Evolutionary conservation across 352 stramenopile genomes (phyloP), one percentile per base, ranked within the genome.

Genomic region (Pythium folliculosum): DNA sequence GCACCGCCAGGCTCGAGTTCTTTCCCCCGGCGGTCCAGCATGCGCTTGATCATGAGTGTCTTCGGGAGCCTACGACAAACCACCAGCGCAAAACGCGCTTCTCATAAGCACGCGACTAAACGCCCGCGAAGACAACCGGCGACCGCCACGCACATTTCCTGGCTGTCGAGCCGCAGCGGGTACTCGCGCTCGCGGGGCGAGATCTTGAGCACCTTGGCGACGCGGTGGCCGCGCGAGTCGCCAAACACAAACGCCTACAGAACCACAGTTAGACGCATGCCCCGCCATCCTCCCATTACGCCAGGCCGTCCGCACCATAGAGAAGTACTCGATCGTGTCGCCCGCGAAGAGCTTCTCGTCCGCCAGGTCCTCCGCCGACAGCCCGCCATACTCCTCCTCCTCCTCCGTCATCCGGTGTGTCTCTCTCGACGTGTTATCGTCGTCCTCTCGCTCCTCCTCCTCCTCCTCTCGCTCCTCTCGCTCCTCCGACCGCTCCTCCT

Each of bases 261-360:
- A 32, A 47, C 17, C 17, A 16, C 6, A 3, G 14, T 47, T n/a
- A 47, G 40, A 47, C 40, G 5, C 14, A 3, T 7, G 40, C 12
- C 1, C 40, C 40, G 1, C 12, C 14, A 47, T 47, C 40, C 40
- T 13, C 12, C 6, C 17, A 13, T n/a, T n/a, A 5, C 1, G 40
- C 17, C 12, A 14, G 4, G 2, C 35, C 8, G 8, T 40, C 8
- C 35, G 21, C 27, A 65, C 67, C 81, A 92, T 91, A 32, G 82
- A 91, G 68, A 76, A 92, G 72, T 92, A 92, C 65, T 92, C 84
- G 65, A 92, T 77, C 6, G 80, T 91, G 71, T 92, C 84, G 40
- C 84, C 84, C 14, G 84, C 71, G 38, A 79, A 88, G 49, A 92
- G 80, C 71, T 67, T 78, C 75, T 92, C 84, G 4, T 67, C 63